Evolutionary conservation across 2,329 filamentous ascomycete genomes (phyloP).

Genomic region (Paraphoma chrysanthemicola): DNA sequence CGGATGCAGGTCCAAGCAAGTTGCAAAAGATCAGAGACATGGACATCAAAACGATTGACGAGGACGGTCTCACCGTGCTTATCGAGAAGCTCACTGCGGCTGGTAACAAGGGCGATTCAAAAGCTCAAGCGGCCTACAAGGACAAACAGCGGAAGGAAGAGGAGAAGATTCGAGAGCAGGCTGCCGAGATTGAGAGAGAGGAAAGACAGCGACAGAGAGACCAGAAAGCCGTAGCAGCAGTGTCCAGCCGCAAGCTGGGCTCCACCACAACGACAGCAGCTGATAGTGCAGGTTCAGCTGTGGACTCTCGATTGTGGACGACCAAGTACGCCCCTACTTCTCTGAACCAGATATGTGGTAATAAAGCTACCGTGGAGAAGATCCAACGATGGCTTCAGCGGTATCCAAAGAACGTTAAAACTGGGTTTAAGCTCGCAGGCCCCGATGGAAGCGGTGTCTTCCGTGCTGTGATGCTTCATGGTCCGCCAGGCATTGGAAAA

Average conservation of each 20-base stretch:
- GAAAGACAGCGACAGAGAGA: constrained; percentile 77
- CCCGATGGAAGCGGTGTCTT: constrained; percentile 83
- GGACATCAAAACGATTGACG: constrained; percentile 89
- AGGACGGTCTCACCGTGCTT: constrained; percentile 87
- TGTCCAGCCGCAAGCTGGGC: constrained; percentile 47
- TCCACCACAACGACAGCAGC: constrained; percentile 31
- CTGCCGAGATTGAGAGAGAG: constrained; percentile 83
- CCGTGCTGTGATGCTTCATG: constrained; percentile 92
- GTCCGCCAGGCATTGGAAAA: constrained; percentile 95
- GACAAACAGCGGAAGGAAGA: constrained; percentile 87
- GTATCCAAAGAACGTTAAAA: constrained; percentile 80
- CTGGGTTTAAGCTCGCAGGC: constrained; percentile 81
- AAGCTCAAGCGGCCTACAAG: constrained; percentile 83
- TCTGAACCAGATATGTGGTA: constrained; percentile 89
- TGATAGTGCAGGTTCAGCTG: constrained; percentile 24
- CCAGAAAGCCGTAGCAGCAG: constrained; percentile 47
- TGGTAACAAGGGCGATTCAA: constrained; percentile 75
- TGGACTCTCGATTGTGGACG: constrained; percentile 73
- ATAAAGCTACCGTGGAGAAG: constrained; percentile 88
- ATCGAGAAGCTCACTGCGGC: constrained; percentile 82
- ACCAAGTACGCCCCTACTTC: constrained; percentile 91
- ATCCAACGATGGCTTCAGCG: constrained; percentile 85
- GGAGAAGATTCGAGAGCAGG: constrained; percentile 79
- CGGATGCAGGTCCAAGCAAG: constrained; percentile 92
- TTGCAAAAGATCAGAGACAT: constrained; percentile 81